Evolutionary conservation across 2,329 filamentous ascomycete species (phyloP).

Genomic region (Monosporascus sp.): DNA sequence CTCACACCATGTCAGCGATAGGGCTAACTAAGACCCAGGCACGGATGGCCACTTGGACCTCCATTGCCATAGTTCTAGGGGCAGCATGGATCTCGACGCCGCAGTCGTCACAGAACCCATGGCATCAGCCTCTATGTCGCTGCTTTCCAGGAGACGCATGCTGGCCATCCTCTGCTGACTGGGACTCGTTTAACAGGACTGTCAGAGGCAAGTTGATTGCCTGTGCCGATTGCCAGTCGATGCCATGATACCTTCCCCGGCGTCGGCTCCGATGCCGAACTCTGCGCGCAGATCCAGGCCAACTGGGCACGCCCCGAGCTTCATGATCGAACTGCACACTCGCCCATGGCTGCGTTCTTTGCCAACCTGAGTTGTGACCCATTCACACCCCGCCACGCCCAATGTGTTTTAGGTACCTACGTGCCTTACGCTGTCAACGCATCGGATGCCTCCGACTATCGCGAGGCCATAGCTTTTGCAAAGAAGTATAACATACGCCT

Average conservation of each 20-base stretch:
- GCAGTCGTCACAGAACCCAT: neutral
- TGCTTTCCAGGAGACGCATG: conserved; percentile 37
- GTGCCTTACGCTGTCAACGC: conserved; percentile 26
- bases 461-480: conserved; percentile 28
- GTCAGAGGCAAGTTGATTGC: conserved; percentile 38
- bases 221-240: conserved; percentile 36
- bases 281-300: conserved; percentile 9
- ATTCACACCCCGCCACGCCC: conserved; percentile 29
- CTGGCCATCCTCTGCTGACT: conserved; percentile 38
- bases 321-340: conserved; percentile 8
- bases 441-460: conserved; percentile 13
- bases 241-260: conserved; percentile 33
- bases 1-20: too few relatives aligned
- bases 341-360: conserved; percentile 16
- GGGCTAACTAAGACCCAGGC: neutral
- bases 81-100: neutral
- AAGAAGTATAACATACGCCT: conserved; percentile 37
- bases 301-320: conserved; percentile 9
- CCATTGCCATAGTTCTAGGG: neutral
- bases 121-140: neutral
- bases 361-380: conserved; percentile 24
- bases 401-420: conserved; percentile 33
- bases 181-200: conserved; percentile 39
- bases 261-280: conserved; percentile 3
- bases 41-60: neutral